Evolutionary conservation across 345 rosid genomes (phyloP).

Genomic region (Sisymbrium irio): DNA sequence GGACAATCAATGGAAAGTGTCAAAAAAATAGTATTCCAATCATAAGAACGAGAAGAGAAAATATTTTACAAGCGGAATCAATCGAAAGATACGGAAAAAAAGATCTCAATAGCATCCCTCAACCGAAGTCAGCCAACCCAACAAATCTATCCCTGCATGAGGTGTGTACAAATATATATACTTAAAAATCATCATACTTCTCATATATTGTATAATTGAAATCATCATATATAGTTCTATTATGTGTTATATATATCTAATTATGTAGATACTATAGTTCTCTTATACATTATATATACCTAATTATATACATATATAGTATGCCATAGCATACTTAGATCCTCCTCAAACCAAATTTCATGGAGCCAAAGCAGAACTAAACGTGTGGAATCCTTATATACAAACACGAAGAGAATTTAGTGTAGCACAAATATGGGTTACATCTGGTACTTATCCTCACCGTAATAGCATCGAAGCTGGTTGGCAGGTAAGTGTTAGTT

Average conservation of each 20-base stretch:
- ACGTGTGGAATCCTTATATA: background rate
- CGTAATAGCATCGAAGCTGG: background rate
- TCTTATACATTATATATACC: too few species aligned
- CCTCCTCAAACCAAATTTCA: background rate
- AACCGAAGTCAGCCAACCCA: background rate
- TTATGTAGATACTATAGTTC: too few species aligned
- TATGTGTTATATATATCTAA: too few species aligned
- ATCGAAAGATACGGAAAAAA: background rate
- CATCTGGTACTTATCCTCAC: background rate
- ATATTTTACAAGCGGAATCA: background rate
- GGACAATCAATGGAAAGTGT: constrained; percentile 3
- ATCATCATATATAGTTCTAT: too few species aligned
- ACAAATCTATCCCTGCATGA: background rate
- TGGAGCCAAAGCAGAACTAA: background rate
- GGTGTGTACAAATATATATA: background rate
- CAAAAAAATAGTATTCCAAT: constrained; percentile 13
- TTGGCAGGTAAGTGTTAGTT: background rate
- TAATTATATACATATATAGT: background rate
- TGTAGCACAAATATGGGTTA: background rate
- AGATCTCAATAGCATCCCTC: background rate
- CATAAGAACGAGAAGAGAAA: constrained; percentile 10
- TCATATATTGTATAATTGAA: background rate
- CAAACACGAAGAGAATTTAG: background rate
- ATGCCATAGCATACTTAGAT: background rate
- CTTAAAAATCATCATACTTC: too few species aligned